Evolutionary conservation across 352 stramenopile species (phyloP).

Genomic region (Phytophthora kernoviae): DNA sequence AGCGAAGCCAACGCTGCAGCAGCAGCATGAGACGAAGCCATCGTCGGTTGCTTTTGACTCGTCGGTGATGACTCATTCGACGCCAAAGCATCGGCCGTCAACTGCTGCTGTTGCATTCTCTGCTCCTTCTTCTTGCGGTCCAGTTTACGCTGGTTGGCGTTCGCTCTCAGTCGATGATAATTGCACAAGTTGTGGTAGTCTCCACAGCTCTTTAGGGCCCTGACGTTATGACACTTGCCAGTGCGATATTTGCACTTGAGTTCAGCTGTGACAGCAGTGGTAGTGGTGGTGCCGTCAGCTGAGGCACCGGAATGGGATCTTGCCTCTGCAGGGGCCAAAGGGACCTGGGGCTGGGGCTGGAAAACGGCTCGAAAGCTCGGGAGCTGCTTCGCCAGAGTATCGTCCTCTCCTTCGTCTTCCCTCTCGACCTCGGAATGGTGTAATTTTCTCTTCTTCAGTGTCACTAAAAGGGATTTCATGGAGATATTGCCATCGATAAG

Average conservation of each 20-base stretch:
- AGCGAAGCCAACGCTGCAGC: slow-evolving; percentile 50
- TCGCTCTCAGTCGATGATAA: slow-evolving; percentile 78
- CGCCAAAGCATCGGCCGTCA: slow-evolving; percentile 28
- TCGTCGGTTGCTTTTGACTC: slow-evolving; percentile 12
- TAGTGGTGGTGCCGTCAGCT: slow-evolving; percentile 2
- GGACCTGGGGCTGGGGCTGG: slow-evolving; percentile 26
- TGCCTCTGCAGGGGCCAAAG: too few species aligned
- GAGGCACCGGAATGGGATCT: too few species aligned
- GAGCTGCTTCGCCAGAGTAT: slow-evolving; percentile 48
- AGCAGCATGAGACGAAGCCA: slow-evolving; percentile 42
- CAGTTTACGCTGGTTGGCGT: slow-evolving; percentile 84
- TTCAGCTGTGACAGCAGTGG: slow-evolving; percentile 24
- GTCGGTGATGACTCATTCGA: slow-evolving; percentile 3
- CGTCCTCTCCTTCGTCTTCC: slow-evolving; percentile 16
- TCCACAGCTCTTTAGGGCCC: slow-evolving; percentile 77
- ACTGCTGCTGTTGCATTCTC: slow-evolving; percentile 49
- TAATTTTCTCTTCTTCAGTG: slow-evolving; percentile 66
- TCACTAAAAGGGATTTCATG: slow-evolving; percentile 73
- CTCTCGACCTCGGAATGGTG: slow-evolving; percentile 16
- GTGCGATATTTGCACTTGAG: slow-evolving; percentile 87
- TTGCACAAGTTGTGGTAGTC: slow-evolving; percentile 87
- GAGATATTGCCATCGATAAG: slow-evolving; percentile 55
- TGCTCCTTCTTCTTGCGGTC: slow-evolving; percentile 86
- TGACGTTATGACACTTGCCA: slow-evolving; percentile 74
- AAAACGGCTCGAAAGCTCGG: slow-evolving; percentile 76